Base-by-base conservation (phyloP, 2,329 filamentous ascomycete genomes). In the Colletotrichum phormii region DNA sequence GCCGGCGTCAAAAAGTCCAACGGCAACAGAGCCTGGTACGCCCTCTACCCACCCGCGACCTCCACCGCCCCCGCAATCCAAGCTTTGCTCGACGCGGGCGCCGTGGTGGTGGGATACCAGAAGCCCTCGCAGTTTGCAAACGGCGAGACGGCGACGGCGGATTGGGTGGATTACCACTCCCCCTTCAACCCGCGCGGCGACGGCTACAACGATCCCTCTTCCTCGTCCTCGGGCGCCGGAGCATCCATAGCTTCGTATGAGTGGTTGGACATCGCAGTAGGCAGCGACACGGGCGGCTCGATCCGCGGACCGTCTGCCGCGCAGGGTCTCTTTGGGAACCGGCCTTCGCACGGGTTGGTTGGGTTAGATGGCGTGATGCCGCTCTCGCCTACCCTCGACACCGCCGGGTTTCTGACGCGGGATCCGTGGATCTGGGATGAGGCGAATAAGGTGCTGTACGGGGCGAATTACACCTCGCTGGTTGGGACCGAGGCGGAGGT, bases 31-130 rank as follows among this genome's bases (percentile, higher is more conserved):
- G 89, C 90, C 2, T 92, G 86, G 81, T 88, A 87, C 62, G 78
- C 86, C 64, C 80, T 91, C 3, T 89, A 90, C 73, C 83, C 84
- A 4, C 78, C 85, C 3, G 82, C 83, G 0, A 85, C 83, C 4
- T 77, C 76, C 6, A 90, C 87, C 2, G 88, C 86, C 0, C 77
- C 84, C 1, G 81, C 86, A 0, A 84, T 93, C 0, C 88, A 91
- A 74, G 83, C 84, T 12, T 81, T 93, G 2, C 84, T 92, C 35
- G 87, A 91, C 74, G 84, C 86, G 1, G 91, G 91, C 2, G 89
- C 88, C 0, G 77, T 86, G 4, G 74, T 88, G 6, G 79, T 88
- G 1, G 86, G 86, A 2, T 86, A 86, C 76, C 83, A 83, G 75
- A 85, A 85, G 72, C 82, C 84, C 1, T 82, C 81, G 15, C 83